Evolutionary conservation across 1,139 yeast species (phyloP), one percentile per base, ranked within the genome.

Genomic region (Hyphopichia fennica): DNA sequence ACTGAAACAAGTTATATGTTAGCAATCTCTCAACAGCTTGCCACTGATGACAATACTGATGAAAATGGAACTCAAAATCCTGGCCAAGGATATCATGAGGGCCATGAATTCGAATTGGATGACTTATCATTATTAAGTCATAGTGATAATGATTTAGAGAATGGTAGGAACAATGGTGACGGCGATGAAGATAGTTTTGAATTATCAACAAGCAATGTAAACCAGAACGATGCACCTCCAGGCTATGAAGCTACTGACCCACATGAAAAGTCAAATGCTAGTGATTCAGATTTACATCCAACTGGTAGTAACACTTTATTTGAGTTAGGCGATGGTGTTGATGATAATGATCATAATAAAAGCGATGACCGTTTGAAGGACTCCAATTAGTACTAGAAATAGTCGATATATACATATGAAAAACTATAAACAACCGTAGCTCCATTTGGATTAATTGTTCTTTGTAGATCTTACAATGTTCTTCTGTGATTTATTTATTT

Each of bases 1-100:
- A 91, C 98, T 0, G 96, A 87, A 55, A 89, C 96, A 34, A 90
- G 96, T 50, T 86, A 91, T 57, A 84, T 95, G 80, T 79, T 93
- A 60, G 99, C 98, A 16, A 91, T 91, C 53, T 89, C 97, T 3
- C 90, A 89, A 45, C 98, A 95, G 67, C 72, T 93, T 43, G 87
- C 97, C 22, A 88, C 91, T 32, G 90, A 84, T 47, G 77, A 68
- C 32, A 60, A 51, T 14, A 52, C 45, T 13, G 87, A 82, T 38
- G 87, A 81, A 45, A 82, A 78, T 34, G 85, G 77, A 32, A 88
- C 82, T 39, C 58, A 44, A 2, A 43, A 40, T 13, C 42, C 40
- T 18, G 62, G 47, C 11, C 55, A 48, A 9, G 66, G 67, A n/a
- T 64, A 57, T 37, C 67, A 64, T 41, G 68, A 64, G 22, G 72